phyloP scores from a whole-genome alignment of 129 eudicot species.

The Sambucus nigra region DNA sequence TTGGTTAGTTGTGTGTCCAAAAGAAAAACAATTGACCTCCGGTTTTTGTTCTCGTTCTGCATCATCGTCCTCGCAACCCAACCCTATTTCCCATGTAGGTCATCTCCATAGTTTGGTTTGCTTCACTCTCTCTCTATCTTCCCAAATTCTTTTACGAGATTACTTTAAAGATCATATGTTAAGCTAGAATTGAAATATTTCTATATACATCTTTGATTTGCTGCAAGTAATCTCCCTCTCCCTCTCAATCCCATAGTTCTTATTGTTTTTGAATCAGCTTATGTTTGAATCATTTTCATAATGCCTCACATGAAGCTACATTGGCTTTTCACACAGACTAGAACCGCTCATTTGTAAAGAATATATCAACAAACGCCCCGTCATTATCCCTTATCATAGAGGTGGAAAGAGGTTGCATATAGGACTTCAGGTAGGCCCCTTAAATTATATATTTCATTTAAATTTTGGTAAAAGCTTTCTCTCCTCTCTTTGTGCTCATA shows the following conservation, averaged over 20 bases:
- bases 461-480: constrained; percentile 5
- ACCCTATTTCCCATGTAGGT: too few species aligned
- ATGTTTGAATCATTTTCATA: neutral
- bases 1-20: too few species aligned
- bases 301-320: constrained; percentile 10
- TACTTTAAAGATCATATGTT: too few species aligned
- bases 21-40: too few species aligned
- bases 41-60: too few species aligned
- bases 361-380: constrained; percentile 54
- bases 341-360: constrained; percentile 91
- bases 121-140: too few species aligned
- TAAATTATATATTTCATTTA: neutral
- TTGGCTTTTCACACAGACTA: constrained; percentile 35
- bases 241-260: neutral
- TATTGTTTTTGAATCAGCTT: neutral
- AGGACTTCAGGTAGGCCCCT: constrained; percentile 61
- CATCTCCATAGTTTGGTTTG: too few species aligned
- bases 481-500: constrained; percentile 12
- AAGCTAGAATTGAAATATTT: too few species aligned
- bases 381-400: constrained; percentile 84
- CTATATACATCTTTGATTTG: too few species aligned
- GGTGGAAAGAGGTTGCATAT: constrained; percentile 95
- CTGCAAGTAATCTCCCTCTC: too few species aligned
- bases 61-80: too few species aligned
- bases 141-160: too few species aligned